phyloP scores from a whole-genome alignment of 768 basidiomycete species.

The Boletus sensibilis region DNA sequence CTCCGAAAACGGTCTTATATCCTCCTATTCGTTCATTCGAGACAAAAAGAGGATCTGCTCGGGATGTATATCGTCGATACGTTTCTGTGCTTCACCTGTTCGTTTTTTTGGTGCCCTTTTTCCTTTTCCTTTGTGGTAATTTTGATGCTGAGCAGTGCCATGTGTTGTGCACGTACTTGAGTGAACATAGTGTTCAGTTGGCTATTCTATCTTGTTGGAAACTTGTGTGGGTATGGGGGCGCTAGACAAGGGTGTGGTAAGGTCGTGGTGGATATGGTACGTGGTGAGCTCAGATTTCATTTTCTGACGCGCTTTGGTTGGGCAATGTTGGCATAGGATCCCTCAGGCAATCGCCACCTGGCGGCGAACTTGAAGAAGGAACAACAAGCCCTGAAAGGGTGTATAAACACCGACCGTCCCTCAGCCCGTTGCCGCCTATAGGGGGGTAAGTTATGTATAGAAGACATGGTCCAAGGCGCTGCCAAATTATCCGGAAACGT shows the following conservation, averaged over 20 bases:
- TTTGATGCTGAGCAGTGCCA: slow-evolving; percentile 2
- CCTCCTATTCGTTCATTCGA: not conserved
- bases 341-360: not conserved
- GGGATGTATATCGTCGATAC: not conserved
- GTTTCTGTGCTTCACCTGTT: not conserved
- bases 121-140: not conserved
- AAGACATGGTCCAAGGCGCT: not conserved
- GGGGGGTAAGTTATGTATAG: not conserved
- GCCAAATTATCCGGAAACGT: not conserved
- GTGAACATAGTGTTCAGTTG: slow-evolving; percentile 2
- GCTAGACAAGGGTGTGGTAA: not conserved
- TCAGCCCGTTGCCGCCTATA: not conserved
- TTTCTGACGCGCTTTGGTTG: not conserved
- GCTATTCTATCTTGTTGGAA: not conserved
- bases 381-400: not conserved
- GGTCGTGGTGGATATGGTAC: not conserved
- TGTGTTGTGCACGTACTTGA: not conserved
- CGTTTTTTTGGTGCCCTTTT: not conserved
- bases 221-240: not conserved
- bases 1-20: not conserved
- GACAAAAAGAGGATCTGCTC: not conserved
- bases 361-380: not conserved
- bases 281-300: not conserved
- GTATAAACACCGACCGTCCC: not conserved
- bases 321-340: not conserved